Conservation (phyloP, 352 stramenopile species). For the Albugo candida region DNA sequence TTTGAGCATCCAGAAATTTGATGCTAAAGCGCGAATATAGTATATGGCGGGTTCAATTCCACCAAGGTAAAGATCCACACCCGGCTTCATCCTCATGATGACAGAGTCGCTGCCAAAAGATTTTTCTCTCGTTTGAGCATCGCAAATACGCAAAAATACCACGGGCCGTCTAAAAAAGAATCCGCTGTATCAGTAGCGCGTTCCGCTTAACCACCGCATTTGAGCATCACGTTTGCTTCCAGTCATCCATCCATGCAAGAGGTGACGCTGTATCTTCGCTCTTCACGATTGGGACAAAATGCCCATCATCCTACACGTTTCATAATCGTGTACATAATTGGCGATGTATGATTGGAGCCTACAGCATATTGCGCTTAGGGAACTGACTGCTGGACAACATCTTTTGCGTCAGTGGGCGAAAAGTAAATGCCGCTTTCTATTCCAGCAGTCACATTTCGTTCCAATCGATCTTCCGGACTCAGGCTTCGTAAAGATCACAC, state of each 20-base stretch:
- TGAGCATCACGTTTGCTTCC: slow-evolving; percentile 56
- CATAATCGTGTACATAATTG: slow-evolving; percentile 97
- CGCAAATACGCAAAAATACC: slow-evolving; percentile 98
- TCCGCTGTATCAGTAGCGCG: slow-evolving; percentile 84
- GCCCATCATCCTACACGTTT: slow-evolving; percentile 97
- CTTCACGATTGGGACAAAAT: slow-evolving; percentile 92
- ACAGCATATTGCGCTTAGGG: background rate
- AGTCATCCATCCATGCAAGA: slow-evolving; percentile 47
- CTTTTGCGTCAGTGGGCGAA: slow-evolving; percentile 84
- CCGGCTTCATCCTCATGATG: slow-evolving; percentile 85
- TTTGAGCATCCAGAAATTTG: slow-evolving; percentile 91
- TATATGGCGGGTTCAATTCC: slow-evolving; percentile 97
- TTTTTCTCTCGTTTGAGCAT: slow-evolving; percentile 79
- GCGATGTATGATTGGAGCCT: slow-evolving; percentile 93
- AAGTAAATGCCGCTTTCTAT: slow-evolving; percentile 86
- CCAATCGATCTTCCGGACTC: slow-evolving; percentile 39
- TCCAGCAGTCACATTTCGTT: slow-evolving; percentile 61
- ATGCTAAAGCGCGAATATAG: slow-evolving; percentile 98
- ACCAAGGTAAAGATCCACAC: slow-evolving; percentile 97
- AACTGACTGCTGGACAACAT: slow-evolving; percentile 8
- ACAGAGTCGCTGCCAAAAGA: slow-evolving; percentile 80
- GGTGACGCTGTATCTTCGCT: slow-evolving; percentile 87
- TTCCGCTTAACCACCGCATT: slow-evolving; percentile 48
- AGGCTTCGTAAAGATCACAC: slow-evolving; percentile 40
- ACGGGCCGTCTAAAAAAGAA: slow-evolving; percentile 92